Base-by-base conservation (phyloP, 2,329 filamentous ascomycete species). In the Xylaria sp. region DNA sequence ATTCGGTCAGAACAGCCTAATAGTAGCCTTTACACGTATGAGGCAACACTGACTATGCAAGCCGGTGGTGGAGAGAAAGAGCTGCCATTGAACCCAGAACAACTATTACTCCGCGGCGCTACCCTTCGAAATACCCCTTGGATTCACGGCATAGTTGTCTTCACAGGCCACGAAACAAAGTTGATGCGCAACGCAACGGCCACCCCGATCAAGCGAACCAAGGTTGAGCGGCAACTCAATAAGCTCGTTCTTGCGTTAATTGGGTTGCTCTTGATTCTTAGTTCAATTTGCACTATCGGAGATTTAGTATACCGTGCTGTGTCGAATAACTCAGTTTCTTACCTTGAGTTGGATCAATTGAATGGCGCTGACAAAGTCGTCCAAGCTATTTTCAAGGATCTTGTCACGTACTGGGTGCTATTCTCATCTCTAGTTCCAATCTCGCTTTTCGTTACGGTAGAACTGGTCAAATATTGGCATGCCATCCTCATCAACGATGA, bases 111-210 rank as follows among this genome's bases (percentile, higher is more conserved):
- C 38, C 90, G 96, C 83, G 96, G 96, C 69, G 96, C 96, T 25
- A 98, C 94, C 1, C 84, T 99, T 63, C 89, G 96, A 73, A 99
- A 99, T 76, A 99, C 96, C 1, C 95, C 94, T 33, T 99, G 96
- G 95, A 89, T 98, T 55, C 93, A 99, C 77, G 96, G 95, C 44
- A 87, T 97, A 20, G 96, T 99, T 61, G 95, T 99, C 17, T 99
- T 98, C 75, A 97, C 93, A 2, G 96, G 96, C 58, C 96, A 99
- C 80, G 96, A 99, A 82, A 98, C 96, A 6, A 99, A 99, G 81
- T 86, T 99, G 69, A 98, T 99, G 96, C 90, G 96, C 73, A 99
- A 99, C 78, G 96, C 96, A 20, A 99, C 95, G 2, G 95, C 95
- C 4, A 92, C 96, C 1, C 96, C 96, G 5, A 99, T 99, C 82